Evolutionary conservation across 2,329 filamentous ascomycete genomes (phyloP).

Genomic region (Hymenoscyphus occultus): DNA sequence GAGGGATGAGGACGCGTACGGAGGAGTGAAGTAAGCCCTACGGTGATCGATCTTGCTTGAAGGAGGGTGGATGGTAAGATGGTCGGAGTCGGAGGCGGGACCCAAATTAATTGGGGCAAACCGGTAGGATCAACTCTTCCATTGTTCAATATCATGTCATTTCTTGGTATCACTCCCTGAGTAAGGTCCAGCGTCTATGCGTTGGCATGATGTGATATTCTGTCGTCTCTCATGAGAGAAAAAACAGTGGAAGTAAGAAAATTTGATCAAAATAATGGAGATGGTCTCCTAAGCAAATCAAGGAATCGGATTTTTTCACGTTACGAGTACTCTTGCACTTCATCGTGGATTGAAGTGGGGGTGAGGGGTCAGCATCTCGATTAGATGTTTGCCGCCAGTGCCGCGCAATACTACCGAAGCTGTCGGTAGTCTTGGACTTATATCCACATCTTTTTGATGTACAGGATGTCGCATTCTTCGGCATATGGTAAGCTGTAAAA

Average conservation of each 20-base stretch:
- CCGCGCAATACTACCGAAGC: neutral
- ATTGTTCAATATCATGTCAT: neutral
- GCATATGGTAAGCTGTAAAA: neutral
- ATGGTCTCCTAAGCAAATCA: neutral
- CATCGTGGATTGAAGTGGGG: neutral
- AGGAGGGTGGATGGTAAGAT: neutral
- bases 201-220: neutral
- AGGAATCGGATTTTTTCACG: neutral
- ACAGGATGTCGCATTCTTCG: neutral
- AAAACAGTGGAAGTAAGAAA: neutral
- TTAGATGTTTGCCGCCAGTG: slow-evolving; percentile 1
- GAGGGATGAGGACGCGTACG: neutral
- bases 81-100: neutral
- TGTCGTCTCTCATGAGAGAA: neutral
- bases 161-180: neutral
- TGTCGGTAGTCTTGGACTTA: neutral
- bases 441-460: neutral
- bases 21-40: too few species aligned
- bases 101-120: neutral
- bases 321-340: neutral
- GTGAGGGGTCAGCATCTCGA: neutral
- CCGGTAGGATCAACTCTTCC: neutral
- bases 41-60: too few species aligned
- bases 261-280: neutral
- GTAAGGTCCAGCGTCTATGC: neutral